Evolutionary conservation across 495 filamentous ascomycete species (phyloP).

Genomic region (Glutinoglossum americanum): DNA sequence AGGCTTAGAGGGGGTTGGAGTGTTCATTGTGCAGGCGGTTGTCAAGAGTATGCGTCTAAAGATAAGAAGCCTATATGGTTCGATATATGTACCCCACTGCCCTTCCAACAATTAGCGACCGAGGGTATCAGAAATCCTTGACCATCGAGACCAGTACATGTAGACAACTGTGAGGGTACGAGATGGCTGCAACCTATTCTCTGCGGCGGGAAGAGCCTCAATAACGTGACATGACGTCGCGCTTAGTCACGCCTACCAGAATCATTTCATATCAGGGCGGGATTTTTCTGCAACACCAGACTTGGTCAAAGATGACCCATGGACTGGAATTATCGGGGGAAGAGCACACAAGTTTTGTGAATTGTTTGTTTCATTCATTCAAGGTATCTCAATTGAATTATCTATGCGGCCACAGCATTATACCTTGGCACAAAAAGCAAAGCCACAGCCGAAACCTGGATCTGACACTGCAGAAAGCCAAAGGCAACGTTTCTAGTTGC

Average conservation of each 20-base stretch:
- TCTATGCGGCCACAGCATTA: not conserved
- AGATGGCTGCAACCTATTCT: no score
- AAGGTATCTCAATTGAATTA: not conserved
- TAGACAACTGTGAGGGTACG: no score
- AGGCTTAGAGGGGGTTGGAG: constrained; percentile 1
- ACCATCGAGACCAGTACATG: not conserved
- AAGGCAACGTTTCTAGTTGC: not conserved
- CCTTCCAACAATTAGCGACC: not conserved
- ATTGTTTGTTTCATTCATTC: not conserved
- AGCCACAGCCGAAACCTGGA: not conserved
- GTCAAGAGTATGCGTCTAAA: not conserved
- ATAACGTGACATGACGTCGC: constrained; percentile 1
- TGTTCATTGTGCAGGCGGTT: not conserved
- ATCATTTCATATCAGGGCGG: no score
- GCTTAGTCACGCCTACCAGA: not conserved
- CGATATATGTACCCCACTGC: not conserved
- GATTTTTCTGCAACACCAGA: no score
- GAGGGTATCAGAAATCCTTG: not conserved
- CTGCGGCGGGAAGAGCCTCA: not conserved
- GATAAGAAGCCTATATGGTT: not conserved
- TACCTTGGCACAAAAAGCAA: not conserved
- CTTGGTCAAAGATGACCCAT: not conserved
- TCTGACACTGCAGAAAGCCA: not conserved
- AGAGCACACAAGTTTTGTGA: not conserved
- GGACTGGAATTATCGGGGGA: not conserved